phyloP scores from a whole-genome alignment of 2,329 filamentous ascomycete species.

The Laburnicola sp. region DNA sequence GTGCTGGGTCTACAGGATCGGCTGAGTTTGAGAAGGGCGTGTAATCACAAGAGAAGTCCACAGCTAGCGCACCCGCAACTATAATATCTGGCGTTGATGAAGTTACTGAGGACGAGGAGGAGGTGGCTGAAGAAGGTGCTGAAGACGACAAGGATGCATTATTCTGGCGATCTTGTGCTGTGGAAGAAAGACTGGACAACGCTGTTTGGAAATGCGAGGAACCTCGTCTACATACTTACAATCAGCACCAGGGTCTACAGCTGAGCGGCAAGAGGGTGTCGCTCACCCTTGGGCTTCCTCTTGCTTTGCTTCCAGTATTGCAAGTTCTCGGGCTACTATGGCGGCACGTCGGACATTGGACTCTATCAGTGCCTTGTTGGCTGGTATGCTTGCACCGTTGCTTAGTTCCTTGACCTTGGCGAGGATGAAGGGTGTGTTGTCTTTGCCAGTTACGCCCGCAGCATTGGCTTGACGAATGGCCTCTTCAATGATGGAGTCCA shows the following conservation, averaged over 20 bases:
- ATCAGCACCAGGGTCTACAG: conserved; percentile 41
- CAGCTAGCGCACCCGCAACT: conserved; percentile 85
- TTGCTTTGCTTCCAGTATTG: conserved; percentile 54
- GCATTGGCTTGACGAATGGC: conserved; percentile 44
- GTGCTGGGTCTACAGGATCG: conserved; percentile 51
- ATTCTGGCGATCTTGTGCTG: conserved; percentile 14
- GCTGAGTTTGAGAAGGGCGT: conserved; percentile 49
- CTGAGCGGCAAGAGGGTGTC: conserved; percentile 34
- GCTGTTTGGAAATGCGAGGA: conserved; percentile 28
- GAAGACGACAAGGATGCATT: conserved; percentile 22
- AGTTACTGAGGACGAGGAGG: conserved; percentile 6
- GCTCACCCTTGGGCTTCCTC: conserved; percentile 43
- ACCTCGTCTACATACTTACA: conserved; percentile 41
- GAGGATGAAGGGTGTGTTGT: conserved; percentile 84
- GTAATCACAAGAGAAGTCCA: conserved; percentile 87
- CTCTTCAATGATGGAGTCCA: conserved; percentile 47
- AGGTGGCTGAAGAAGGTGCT: conserved; percentile 12
- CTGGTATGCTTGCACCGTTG: conserved; percentile 68
- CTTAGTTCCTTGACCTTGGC: conserved; percentile 78
- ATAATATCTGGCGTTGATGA: conserved; percentile 62
- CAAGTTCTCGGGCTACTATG: conserved; percentile 65
- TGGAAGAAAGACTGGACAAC: conserved; percentile 19
- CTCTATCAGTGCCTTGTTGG: conserved; percentile 72
- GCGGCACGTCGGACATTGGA: conserved; percentile 68
- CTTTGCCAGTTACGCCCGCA: conserved; percentile 63